Evolutionary conservation across 208 protist species (phyloP), one percentile per base, ranked within the genome.

Genomic region (Trypanosoma mega): DNA sequence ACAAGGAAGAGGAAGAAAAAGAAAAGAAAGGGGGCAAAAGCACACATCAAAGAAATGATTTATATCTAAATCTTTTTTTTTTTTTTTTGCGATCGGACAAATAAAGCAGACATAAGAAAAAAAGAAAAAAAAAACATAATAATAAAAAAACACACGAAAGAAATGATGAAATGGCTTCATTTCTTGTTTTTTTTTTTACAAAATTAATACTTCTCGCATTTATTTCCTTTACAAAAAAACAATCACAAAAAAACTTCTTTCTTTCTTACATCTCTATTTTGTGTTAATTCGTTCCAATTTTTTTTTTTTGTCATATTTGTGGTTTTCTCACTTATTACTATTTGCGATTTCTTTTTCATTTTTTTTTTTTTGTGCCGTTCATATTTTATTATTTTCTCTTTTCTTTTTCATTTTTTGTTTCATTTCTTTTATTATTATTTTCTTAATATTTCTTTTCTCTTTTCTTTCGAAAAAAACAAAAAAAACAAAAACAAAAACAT

Each of bases 1-100:
- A 53, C 9, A 47, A 33, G 33, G 8, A 51, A 45, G 34, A n/a
- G 47, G 34, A 56, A 53, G 6, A 66, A 70, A 62, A 31, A 47
- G 34, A 63, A 50, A 53, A 63, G 37, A 63, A 63, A 37, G 16
- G 12, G 27, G 16, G 11, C 11, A 58, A 58, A 26, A 2, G 16
- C 26, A 26, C 26, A 9, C 21, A 14, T 2, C 29, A 18, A 24
- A 26, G 5, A n/a, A 24, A 39, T 30, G 8, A 29, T 27, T 46
- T 16, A 5, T 53, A 21, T 57, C 21, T 57, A 11, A n/a, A 16
- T 41, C 36, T 11, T 24, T 43, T 43, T 57, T 57, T 16, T 24
- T 57, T 43, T 43, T 57, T 33, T 24, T 6, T 39, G 12, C 34
- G 6, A 16, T 39, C n/a, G n/a, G n/a, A n/a, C n/a, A n/a, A n/a